Base-by-base conservation (phyloP, 768 basidiomycete genomes). In the Pisolithus microcarpus region DNA sequence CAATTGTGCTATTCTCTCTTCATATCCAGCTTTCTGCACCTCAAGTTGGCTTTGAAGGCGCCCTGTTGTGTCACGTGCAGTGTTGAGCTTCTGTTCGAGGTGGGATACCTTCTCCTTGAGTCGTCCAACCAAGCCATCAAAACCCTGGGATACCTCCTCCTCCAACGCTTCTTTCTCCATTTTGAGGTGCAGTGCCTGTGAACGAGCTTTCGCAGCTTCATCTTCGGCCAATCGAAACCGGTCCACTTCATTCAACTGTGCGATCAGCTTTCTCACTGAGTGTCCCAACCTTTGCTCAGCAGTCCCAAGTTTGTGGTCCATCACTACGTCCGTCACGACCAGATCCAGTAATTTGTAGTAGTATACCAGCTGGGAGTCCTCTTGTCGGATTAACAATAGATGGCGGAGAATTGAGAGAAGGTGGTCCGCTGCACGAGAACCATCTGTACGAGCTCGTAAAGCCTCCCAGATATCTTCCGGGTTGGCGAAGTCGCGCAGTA, bases 331-430 rank as follows among this genome's bases (percentile, higher is more conserved):
- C 43, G 90, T 84, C 42, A 98, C 80, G 42, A 97, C 74, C 7
- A 86, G 84, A 64, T 97, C 91, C 56, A 99, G 76, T 36, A 99
- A 78, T 65, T 91, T 91, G 67, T 88, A 97, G 65, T 94, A 89
- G 56, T 91, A 87, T 39, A 84, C 82, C 68, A 91, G 80, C 24
- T 83, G 75, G 34, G 85, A 84, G 5, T 86, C 90, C 57, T 97
- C 91, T 59, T 91, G 88, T 49, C 87, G 81, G 57, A 98, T 88
- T 57, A 98, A 80, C 18, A 97, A 75, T 51, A 99, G 67, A 68
- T 97, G 93, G 62, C 92, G 91, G 79, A 98, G 80, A 67, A 92
- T 87, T n/a, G 91, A 90, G 38, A 94, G 72, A 65, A 99, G 87
- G 64, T 94, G 84, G 55, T 88, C 84, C 57, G 78, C 75, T 6